Evolutionary conservation across 176 grass and related monocot genomes (phyloP).

Genomic region (Aechmea fasciata): DNA sequence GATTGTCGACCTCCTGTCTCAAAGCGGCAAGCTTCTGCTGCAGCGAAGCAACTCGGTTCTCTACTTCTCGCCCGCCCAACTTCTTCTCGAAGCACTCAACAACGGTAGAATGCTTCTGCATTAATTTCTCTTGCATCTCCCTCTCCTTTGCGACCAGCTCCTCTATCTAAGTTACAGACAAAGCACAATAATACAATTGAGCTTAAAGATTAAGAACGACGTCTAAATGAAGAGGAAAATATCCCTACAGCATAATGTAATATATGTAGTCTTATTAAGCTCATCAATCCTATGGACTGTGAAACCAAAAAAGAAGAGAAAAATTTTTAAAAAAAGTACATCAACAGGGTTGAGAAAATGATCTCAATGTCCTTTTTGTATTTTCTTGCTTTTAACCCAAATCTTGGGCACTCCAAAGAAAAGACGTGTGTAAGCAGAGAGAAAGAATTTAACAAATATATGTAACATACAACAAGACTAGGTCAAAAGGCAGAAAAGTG

Average conservation of each 20-base stretch:
- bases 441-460: not conserved
- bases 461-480: not conserved
- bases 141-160: constrained; percentile 70
- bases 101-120: constrained; percentile 75
- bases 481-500: not conserved
- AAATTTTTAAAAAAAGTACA: no score
- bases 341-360: no score
- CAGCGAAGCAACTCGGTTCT: constrained; percentile 69
- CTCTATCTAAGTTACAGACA: constrained; percentile 43
- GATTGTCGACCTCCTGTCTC: constrained; percentile 66
- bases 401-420: not conserved
- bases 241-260: not conserved
- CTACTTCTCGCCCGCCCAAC: constrained; percentile 65
- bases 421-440: not conserved
- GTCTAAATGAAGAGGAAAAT: not conserved
- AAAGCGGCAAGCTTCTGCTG: constrained; percentile 67
- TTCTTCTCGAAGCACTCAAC: constrained; percentile 96
- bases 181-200: not conserved
- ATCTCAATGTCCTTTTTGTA: no score
- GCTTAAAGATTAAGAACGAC: not conserved
- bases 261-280: no score
- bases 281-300: no score
- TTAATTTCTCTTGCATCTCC: constrained; percentile 92
- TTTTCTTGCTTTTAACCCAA: not conserved
- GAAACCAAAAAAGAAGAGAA: no score